Evolutionary conservation across 371 early-diverging fungal species (phyloP).

Genomic region (Nematocida parisii): DNA sequence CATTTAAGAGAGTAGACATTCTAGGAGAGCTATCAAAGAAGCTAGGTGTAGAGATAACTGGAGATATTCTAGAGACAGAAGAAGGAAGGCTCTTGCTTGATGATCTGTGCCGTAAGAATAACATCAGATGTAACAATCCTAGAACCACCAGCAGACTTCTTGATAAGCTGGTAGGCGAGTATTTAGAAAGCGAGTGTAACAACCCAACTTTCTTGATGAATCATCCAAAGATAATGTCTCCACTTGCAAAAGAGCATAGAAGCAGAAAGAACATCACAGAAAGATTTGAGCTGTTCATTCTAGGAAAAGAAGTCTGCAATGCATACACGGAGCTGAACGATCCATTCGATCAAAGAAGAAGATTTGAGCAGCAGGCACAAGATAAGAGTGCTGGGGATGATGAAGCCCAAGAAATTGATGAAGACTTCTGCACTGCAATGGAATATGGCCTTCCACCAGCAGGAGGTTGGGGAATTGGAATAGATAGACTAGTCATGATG

Average conservation of each 20-base stretch:
- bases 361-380: conserved; percentile 89
- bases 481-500: conserved; percentile 97
- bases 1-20: conserved; percentile 90
- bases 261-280: conserved; percentile 84
- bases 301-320: conserved; percentile 95
- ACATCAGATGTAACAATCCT: conserved; percentile 85
- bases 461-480: conserved; percentile 92
- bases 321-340: conserved; percentile 97
- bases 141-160: conserved; percentile 87
- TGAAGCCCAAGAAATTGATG: conserved; percentile 95
- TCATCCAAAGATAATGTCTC: conserved; percentile 97
- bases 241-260: conserved; percentile 95
- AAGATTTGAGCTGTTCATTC: conserved; percentile 96
- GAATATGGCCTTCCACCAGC: conserved; percentile 98
- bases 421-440: conserved; percentile 89
- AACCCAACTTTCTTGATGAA: conserved; percentile 91
- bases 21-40: conserved; percentile 83
- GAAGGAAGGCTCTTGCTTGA: conserved; percentile 80
- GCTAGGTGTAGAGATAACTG: conserved; percentile 77
- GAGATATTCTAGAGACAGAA: conserved; percentile 76
- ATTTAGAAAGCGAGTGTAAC: conserved; percentile 85
- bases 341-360: conserved; percentile 87
- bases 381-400: conserved; percentile 97
- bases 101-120: conserved; percentile 82
- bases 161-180: conserved; percentile 96